phyloP scores from a whole-genome alignment of 2,329 filamentous ascomycete species.

The Aaosphaeria arxii region DNA sequence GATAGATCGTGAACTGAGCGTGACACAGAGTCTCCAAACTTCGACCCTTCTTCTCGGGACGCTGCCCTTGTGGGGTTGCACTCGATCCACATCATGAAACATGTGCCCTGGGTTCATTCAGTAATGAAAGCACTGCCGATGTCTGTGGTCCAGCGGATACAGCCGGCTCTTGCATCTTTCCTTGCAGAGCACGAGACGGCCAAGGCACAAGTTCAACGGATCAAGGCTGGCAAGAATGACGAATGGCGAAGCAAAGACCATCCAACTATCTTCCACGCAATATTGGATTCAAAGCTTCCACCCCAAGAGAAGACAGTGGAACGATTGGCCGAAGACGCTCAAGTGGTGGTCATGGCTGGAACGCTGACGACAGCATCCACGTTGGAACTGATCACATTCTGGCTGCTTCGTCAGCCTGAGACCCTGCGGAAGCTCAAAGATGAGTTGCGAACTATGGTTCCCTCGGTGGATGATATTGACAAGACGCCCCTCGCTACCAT shows the following conservation, averaged over 20 bases:
- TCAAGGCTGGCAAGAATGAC: neutral
- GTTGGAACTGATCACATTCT: conserved; percentile 1
- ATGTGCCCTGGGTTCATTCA: neutral
- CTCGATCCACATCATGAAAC: neutral
- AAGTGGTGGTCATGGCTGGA: conserved; percentile 1
- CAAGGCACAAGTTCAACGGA: neutral
- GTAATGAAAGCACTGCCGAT: neutral
- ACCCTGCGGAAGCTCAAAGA: conserved; percentile 1
- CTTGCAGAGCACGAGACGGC: neutral
- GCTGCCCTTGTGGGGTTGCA: neutral
- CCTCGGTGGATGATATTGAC: neutral
- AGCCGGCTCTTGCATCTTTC: neutral
- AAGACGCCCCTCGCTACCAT: neutral
- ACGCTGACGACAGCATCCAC: neutral
- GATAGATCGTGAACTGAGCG: neutral
- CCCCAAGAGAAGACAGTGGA: neutral
- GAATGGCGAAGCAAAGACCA: neutral
- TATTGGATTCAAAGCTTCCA: neutral
- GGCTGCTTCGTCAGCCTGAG: conserved; percentile 1
- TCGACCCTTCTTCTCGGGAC: neutral
- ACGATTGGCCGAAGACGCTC: conserved; percentile 5
- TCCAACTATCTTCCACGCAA: neutral
- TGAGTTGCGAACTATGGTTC: conserved; percentile 1
- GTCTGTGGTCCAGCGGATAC: neutral
- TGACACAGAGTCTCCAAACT: neutral